A percentile compares a stretch with the other conserved stretches of the same genome.
phyloP scores from a whole-genome alignment of 2,329 filamentous ascomycete species.

The Chrysosporium keratinophilum region DNA sequence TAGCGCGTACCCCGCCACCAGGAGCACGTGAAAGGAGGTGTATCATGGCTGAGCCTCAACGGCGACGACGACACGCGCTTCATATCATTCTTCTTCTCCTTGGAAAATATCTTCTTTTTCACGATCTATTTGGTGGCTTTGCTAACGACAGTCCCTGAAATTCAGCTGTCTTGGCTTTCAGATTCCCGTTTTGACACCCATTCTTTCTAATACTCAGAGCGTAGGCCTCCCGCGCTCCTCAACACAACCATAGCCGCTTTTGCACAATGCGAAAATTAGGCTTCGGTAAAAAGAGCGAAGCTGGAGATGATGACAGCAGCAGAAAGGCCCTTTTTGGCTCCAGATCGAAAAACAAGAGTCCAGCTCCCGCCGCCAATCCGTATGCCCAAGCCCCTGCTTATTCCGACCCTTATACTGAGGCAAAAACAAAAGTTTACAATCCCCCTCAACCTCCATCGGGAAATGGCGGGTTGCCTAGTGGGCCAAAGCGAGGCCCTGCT shows the following conservation, averaged over 20 bases:
- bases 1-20: not conserved
- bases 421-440: constrained; percentile 37
- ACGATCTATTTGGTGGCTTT: no score
- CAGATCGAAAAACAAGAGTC: constrained; percentile 45
- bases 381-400: constrained; percentile 43
- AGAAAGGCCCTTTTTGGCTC: constrained; percentile 51
- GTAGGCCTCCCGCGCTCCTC: no score
- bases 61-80: no score
- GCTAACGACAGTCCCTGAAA: no score
- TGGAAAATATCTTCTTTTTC: no score
- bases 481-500: constrained; percentile 9
- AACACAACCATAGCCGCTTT: no score
- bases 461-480: constrained; percentile 2
- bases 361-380: constrained; percentile 43
- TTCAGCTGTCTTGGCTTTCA: no score
- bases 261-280: constrained; percentile 22
- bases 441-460: constrained; percentile 26
- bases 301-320: constrained; percentile 43
- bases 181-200: no score
- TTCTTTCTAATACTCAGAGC: no score
- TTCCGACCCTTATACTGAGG: constrained; percentile 46
- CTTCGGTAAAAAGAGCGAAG: constrained; percentile 46
- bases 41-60: not conserved
- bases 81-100: no score
- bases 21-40: not conserved